Base-by-base conservation (phyloP, 1,284 basidiomycete genomes). In the Limonomyces culmigenus region DNA sequence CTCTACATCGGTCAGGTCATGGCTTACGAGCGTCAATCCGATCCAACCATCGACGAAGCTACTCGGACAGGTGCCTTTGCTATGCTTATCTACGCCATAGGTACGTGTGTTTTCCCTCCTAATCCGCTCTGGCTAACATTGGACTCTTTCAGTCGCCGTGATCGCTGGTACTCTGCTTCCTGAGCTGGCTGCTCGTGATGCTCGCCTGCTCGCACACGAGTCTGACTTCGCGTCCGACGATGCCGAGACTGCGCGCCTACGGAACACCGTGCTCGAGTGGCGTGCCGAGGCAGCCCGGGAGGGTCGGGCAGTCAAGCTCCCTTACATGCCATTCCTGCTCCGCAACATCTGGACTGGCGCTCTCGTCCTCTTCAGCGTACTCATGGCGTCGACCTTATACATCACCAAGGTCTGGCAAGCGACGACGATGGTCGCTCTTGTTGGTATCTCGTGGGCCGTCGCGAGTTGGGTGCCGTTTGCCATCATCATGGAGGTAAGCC, bases 381-480 rank as follows among this genome's bases (percentile, higher is more conserved):
- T 92, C 39, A 88, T 84, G 47, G 65, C 78, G 43, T 77, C 73
- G 29, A 91, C 88, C 0, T 84, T 92, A 58, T 85, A 84, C 53
- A 74, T 93, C 47, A 63, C 59, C 11, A 83, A 74, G 4, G 81
- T 88, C 0, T 59, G 63, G 49, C 74, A 81, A 60, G 91, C 89
- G 6, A 84, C 81, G 10, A 52, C 75, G 17, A 73, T 84, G 46
- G 84, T 96, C 37, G 75, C 76, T 36, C 53, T 91, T 29, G 74
- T 91, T 12, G 91, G 91, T 29, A 80, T 95, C 29, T 87, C 80
- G 51, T 96, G 91, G 91, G 86, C 88, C 2, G 83, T 95, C 16
- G 86, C 88, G 12, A 88, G 86, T 58, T 95, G 89, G 89, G 85
- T 85, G 37, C 77, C 80, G 3, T 84, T 83, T 43, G 78, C 84